Conservation (phyloP, 2,329 filamentous ascomycete species). For the Botrytis cinerea region DNA sequence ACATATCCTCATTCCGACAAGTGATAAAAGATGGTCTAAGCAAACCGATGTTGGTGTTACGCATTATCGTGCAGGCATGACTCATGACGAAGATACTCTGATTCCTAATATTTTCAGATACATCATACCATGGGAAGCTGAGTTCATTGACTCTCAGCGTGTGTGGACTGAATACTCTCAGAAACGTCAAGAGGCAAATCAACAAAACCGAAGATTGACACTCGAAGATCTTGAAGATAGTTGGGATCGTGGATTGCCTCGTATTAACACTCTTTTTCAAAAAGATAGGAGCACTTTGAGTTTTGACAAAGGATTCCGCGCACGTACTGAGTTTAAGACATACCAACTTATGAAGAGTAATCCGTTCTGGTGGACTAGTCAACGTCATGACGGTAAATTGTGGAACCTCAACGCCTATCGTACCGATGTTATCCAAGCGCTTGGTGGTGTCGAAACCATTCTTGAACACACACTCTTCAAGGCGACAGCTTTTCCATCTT, state of each 20-base stretch:
- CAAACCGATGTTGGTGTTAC: slow-evolving; percentile 97
- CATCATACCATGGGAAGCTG: slow-evolving; percentile 98
- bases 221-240: slow-evolving; percentile 96
- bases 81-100: slow-evolving; percentile 93
- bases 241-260: slow-evolving; percentile 95
- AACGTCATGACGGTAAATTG: slow-evolving; percentile 93
- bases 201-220: slow-evolving; percentile 92
- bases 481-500: slow-evolving; percentile 92
- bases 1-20: slow-evolving; percentile 94
- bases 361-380: slow-evolving; percentile 99
- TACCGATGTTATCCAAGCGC: slow-evolving; percentile 92
- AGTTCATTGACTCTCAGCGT: slow-evolving; percentile 98
- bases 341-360: slow-evolving; percentile 99
- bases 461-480: slow-evolving; percentile 96
- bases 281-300: slow-evolving; percentile 96
- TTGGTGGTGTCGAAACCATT: slow-evolving; percentile 94
- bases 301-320: slow-evolving; percentile 98
- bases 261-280: slow-evolving; percentile 98
- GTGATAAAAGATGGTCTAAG: slow-evolving; percentile 97
- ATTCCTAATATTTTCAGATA: slow-evolving; percentile 99
- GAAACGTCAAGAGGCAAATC: slow-evolving; percentile 94
- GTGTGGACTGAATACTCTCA: slow-evolving; percentile 99
- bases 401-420: slow-evolving; percentile 97
- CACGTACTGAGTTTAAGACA: slow-evolving; percentile 94
- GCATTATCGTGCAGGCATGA: slow-evolving; percentile 97